Conservation (phyloP, 306 rosid species). For the apple (Malus domestica) region ASM211411v1 NC_041795.1:36151501-36152000, state of each 20-base stretch:
- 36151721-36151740: conserved; percentile 58
- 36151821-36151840: conserved; percentile 79
- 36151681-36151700: conserved; percentile 90
- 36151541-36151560: conserved; percentile 48
- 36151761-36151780: conserved; percentile 34
- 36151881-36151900: not conserved
- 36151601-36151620: not conserved
- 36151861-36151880: not conserved
- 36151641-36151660: conserved; percentile 21
- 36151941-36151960: not conserved
- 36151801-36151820: conserved; percentile 76
- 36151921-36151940: not conserved
- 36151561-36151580: not conserved
- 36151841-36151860: conserved; percentile 11
- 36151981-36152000: no score
- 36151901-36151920: not conserved
- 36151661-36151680: conserved; percentile 61
- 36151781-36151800: conserved; percentile 66
- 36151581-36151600: not conserved
- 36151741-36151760: conserved; percentile 60
- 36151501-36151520: conserved; percentile 62
- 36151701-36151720: conserved; percentile 63
- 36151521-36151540: conserved; percentile 73
- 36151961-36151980: not conserved
- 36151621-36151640: not conserved